phyloP scores from a whole-genome alignment of 108 stramenopile genomes.

The Fistulifera pelliculosa region DNA sequence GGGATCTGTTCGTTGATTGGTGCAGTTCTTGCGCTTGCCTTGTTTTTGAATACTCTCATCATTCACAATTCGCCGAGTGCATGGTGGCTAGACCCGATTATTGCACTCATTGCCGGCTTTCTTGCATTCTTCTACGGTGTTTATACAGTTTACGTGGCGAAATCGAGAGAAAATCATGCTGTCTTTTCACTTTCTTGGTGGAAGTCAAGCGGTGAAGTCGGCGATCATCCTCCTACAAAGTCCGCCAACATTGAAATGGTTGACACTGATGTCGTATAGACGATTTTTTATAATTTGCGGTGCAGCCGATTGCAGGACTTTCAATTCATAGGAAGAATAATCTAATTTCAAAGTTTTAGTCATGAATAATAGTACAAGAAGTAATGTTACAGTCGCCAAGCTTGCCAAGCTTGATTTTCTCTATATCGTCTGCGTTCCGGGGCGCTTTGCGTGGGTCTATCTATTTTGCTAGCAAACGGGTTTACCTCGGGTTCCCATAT shows the following conservation, averaged over 20 bases:
- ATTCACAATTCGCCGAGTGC: slow-evolving; percentile 29
- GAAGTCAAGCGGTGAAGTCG: slow-evolving; percentile 3
- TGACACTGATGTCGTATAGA: no score
- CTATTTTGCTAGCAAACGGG: slow-evolving; percentile 53
- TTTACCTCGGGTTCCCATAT: slow-evolving; percentile 66
- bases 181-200: slow-evolving; percentile 34
- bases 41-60: slow-evolving; percentile 57
- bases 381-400: slow-evolving; percentile 35
- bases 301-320: no score
- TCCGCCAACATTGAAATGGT: no score
- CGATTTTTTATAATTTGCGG: no score
- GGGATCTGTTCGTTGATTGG: slow-evolving; percentile 73
- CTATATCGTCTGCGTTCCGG: slow-evolving; percentile 37
- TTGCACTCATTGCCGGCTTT: slow-evolving; percentile 56
- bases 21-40: slow-evolving; percentile 42
- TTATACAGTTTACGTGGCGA: slow-evolving; percentile 28
- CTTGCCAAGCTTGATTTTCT: slow-evolving; percentile 83
- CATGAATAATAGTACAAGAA: background rate
- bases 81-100: slow-evolving; percentile 70
- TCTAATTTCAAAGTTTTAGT: no score
- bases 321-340: no score
- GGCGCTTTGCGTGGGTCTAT: slow-evolving; percentile 42
- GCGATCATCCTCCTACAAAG: no score
- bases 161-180: slow-evolving; percentile 17
- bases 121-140: slow-evolving; percentile 40